Base-by-base conservation (phyloP, 306 rosid genomes). In the Prunus padus region DNA sequence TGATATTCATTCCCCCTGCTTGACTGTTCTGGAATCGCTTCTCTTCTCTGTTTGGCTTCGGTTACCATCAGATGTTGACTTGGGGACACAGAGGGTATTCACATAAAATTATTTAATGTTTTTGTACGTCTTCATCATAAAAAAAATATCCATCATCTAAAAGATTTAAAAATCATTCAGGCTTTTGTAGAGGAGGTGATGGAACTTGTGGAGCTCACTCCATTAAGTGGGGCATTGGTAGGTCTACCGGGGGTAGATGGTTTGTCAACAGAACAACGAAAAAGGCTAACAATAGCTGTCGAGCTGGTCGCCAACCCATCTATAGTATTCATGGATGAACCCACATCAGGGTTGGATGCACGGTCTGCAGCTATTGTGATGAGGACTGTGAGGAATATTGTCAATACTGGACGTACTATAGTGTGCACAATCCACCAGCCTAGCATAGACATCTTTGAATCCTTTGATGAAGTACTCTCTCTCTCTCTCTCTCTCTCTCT, bases 341-440 rank as follows among this genome's bases (percentile, higher is more conserved):
- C 98, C 63, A 94, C 98, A 37, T 94, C 98, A 23, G 98, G 98
- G 76, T 82, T 94, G 89, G 98, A 94, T 88, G 98, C 98, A 62
- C 83, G 98, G 62, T 86, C 96, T 72, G 98, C 98, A 59, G 98
- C 98, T 81, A 94, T 94, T 84, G 98, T 94, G 74, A 94, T 94
- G 98, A 92, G 98, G 82, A 94, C 98, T 46, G 98, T 94, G 77
- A 94, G 98, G 82, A 94, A 94, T 73, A 91, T 94, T 67, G 98
- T 94, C 65, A 91, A 94, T 75, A 94, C 98, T 4, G 98, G 98
- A 76, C 88, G 98, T 77, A 94, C 98, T 44, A 94, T 94, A 67
- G 98, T 94, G 42, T 94, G 98, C 92, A 94, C 98, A 28, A 94
- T 94, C 76, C 98, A 94, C 87, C 98, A 94, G 76, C 98, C 98